Evolutionary conservation across 108 stramenopile genomes (phyloP), one percentile per base, ranked within the genome.

Genomic region (Aureococcus anophagefferens): DNA sequence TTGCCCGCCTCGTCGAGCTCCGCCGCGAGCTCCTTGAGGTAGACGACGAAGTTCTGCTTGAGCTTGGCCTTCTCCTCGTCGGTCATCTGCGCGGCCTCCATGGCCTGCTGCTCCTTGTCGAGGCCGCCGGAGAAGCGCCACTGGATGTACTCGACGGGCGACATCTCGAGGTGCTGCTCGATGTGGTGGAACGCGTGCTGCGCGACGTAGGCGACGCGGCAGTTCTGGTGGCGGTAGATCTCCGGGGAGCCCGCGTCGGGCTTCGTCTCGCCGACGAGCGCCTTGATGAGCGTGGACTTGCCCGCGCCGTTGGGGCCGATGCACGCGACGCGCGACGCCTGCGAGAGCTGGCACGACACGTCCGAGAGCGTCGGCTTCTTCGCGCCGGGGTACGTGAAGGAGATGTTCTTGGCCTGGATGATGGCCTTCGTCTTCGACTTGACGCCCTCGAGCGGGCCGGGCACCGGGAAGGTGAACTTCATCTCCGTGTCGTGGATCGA

Each of bases 341-440:
- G 84, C 35, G 86, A 84, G 89, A 94, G 91, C 75, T 94, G 93
- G 36, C 94, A 68, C 62, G 88, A 81, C 33, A 93, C 86, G 80
- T 85, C 84, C 66, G 84, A 84, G 81, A 84, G 76, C 46, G 85
- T 85, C 31, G 85, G 89, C 46, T 64, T 68, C 28, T 85, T 78
- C 45, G 44, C 67, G 28, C 89, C 88, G 16, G 94, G 89, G 81
- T 97, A 97, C 46, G 83, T 81, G 80, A 83, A 97, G 72, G 88
- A 83, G 29, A 94, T 92, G 70, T 83, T 69, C 74, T 89, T 89
- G 90, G 94, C 91, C 78, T 95, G 93, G 70, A 97, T 78, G 79
- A 96, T 94, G 74, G 90, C 88, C 81, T 95, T 85, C 91, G 94
- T 91, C 75, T 94, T 94, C 51, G 94, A 70, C 64, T 89, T 82